These are phyloP conservation scores for Bremia lactucae DNA, from an alignment of 352 stramenopile species.

Conservation along the genomic window DNA sequence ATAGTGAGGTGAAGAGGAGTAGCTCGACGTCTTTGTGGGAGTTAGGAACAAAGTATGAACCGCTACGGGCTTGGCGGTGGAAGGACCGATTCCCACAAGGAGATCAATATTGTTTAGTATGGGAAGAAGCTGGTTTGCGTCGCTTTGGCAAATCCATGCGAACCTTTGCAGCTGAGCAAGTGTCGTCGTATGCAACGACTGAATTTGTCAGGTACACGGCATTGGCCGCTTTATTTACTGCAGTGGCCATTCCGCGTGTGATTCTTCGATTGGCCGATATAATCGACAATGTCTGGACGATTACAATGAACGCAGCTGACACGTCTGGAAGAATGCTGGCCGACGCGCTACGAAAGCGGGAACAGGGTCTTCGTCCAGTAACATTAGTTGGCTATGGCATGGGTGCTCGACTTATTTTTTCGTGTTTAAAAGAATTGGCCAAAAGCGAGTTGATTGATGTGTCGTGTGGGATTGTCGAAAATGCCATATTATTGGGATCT, in stretches of 20 bases:
- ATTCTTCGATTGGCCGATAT: conserved; percentile 60
- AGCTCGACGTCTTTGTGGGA: conserved; percentile 18
- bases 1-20: conserved; percentile 1
- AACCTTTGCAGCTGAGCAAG: conserved; percentile 57
- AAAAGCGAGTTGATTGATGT: conserved; percentile 39
- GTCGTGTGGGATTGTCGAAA: conserved; percentile 78
- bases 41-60: conserved; percentile 19
- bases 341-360: conserved; percentile 40
- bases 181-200: conserved; percentile 49
- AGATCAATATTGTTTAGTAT: conserved; percentile 74
- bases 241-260: conserved; percentile 58
- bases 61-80: conserved; percentile 67
- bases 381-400: conserved; percentile 86
- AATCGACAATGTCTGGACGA: conserved; percentile 80
- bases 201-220: conserved; percentile 74
- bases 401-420: conserved; percentile 83
- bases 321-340: conserved; percentile 69
- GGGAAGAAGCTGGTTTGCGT: conserved; percentile 61
- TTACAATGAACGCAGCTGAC: conserved; percentile 70
- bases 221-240: conserved; percentile 60
- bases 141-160: conserved; percentile 77
- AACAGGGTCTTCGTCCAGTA: conserved; percentile 75
- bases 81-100: conserved; percentile 73
- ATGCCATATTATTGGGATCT: conserved; percentile 79
- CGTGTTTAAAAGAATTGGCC: conserved; percentile 81